A percentile compares a stretch with the other conserved stretches of the same genome.
Evolutionary conservation across 306 rosid genomes (phyloP).

Genomic region (Carpinus fangiana): DNA sequence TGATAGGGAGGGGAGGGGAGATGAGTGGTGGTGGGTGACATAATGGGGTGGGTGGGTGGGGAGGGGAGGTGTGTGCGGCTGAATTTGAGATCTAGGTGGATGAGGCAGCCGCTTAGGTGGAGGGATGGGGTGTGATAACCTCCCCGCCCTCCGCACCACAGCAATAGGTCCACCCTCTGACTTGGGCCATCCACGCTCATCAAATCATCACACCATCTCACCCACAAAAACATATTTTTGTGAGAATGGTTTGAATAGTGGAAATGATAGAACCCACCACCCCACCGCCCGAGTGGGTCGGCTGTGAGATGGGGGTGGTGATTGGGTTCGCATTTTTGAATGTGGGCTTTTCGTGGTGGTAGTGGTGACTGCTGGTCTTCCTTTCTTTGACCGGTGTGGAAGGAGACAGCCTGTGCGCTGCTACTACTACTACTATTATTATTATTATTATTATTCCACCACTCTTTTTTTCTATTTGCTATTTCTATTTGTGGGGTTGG

Average conservation of each 20-base stretch:
- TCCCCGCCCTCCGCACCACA: neutral
- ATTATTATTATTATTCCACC: no score
- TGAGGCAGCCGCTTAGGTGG: slow-evolving; percentile 67
- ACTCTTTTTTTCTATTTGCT: no score
- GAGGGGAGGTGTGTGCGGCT: slow-evolving; percentile 66
- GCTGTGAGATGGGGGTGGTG: neutral
- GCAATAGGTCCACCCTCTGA: slow-evolving; percentile 5
- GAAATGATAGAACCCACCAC: slow-evolving; percentile 25
- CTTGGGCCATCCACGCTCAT: slow-evolving; percentile 23
- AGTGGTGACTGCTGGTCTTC: neutral
- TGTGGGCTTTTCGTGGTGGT: neutral
- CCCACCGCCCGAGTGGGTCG: slow-evolving; percentile 27
- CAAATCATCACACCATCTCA: slow-evolving; percentile 1
- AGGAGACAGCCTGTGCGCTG: slow-evolving; percentile 4
- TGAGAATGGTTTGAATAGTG: neutral
- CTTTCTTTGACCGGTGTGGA: neutral
- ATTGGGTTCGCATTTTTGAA: neutral
- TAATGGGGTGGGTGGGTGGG: slow-evolving; percentile 34
- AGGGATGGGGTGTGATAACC: slow-evolving; percentile 13
- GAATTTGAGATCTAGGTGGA: slow-evolving; percentile 74
- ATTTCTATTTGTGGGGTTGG: neutral
- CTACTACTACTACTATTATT: neutral
- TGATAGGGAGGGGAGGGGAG: neutral
- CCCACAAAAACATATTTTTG: neutral
- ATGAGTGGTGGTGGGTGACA: slow-evolving; percentile 34